Evolutionary conservation across 805 yeast genomes (phyloP), one percentile per base, ranked within the genome.

Genomic region (Saccharomycopsis guyanensis): DNA sequence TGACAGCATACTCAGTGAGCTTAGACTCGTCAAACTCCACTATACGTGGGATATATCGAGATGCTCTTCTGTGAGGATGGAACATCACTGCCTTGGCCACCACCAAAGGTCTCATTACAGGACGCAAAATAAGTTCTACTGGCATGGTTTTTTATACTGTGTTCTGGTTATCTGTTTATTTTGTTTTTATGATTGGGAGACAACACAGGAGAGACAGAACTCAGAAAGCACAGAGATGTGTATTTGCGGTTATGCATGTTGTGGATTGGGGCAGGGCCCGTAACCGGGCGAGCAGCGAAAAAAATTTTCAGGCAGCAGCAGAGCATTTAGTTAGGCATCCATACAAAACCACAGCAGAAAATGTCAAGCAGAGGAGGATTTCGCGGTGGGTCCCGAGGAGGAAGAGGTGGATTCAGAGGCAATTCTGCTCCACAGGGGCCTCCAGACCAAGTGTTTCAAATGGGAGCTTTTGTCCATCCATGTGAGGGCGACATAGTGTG

Each of bases 401-500:
- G 64, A 16, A 51, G 59, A 43, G 66, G 74, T 47, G 84, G 85
- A 54, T 80, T 81, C 46, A 75, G 85, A 56, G 82, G 89, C 55
- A 79, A 83, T 51, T 67, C 80, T 40, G 73, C 72, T 53, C 89
- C 82, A 59, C 87, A 81, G 68, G 98, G 98, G 44, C 98, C 98
- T 36, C 98, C 98, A 61, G 98, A 91, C 56, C 70, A 79, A 47
- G 97, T 93, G 23, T 72, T 85, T 58, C 97, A 89, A 68, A 85
- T 93, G 94, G 99, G 99, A 52, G 65, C 86, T 20, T 93, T 88
- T 63, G 57, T 86, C 63, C 96, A 89, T 63, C 75, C 93, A 12
- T 88, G 96, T 66, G 99, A 93, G 68, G 96, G 95, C 49, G 98
- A 93, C 62, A 85, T 93, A 62, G 95, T 93, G 47, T 93, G 97